Evolutionary conservation across 768 basidiomycete genomes (phyloP).

Genomic region (Baorangia bicolor): DNA sequence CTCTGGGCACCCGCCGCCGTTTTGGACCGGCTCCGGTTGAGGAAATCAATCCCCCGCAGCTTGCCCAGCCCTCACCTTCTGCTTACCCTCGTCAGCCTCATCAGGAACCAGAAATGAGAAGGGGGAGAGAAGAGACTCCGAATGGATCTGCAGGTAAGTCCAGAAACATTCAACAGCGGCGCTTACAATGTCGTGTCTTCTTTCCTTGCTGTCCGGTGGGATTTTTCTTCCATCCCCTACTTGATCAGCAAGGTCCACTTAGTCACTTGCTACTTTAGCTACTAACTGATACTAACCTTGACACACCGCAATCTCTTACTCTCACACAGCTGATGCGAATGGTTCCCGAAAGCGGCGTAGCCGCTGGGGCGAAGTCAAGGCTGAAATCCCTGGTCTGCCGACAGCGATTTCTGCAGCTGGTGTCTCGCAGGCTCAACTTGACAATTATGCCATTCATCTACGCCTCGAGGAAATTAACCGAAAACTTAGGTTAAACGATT

Average conservation of each 20-base stretch:
- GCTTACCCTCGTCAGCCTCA: constrained; percentile 71
- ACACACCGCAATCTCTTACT: constrained; percentile 41
- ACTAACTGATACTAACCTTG: constrained; percentile 58
- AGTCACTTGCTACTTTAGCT: constrained; percentile 36
- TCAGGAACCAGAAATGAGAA: constrained; percentile 57
- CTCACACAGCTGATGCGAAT: constrained; percentile 69
- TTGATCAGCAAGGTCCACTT: constrained; percentile 31
- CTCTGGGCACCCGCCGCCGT: constrained; percentile 84
- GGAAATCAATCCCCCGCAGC: constrained; percentile 77
- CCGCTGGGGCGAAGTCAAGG: constrained; percentile 95
- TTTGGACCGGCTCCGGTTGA: constrained; percentile 88
- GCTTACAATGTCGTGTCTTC: constrained; percentile 39
- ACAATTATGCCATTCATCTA: constrained; percentile 96
- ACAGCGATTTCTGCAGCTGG: constrained; percentile 92
- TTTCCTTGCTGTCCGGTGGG: constrained; percentile 37
- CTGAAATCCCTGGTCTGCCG: constrained; percentile 88
- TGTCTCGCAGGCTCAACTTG: constrained; percentile 93
- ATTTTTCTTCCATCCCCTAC: constrained; percentile 26
- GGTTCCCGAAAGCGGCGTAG: constrained; percentile 93
- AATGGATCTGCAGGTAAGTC: constrained; percentile 77
- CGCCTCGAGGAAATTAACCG: constrained; percentile 97
- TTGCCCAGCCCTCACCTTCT: constrained; percentile 84
- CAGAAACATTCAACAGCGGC: constrained; percentile 33
- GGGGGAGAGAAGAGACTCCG: constrained; percentile 68
- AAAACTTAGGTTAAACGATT: constrained; percentile 91